phyloP scores from a whole-genome alignment of 129 eudicot species.

The Solidago caesia region DNA sequence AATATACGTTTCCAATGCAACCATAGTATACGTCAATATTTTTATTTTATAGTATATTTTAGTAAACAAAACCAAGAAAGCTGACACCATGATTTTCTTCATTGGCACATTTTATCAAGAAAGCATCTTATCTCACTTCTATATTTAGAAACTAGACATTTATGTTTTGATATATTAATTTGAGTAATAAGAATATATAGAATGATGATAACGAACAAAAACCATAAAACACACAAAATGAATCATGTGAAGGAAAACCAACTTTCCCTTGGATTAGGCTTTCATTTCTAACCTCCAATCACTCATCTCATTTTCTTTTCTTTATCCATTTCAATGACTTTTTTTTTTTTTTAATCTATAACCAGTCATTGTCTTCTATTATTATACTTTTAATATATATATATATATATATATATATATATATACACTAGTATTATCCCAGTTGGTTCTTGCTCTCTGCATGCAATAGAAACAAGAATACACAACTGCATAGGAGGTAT shows the following conservation, averaged over 20 bases:
- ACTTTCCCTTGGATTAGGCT: slow-evolving; percentile 24
- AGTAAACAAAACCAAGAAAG: background rate
- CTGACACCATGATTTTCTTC: background rate
- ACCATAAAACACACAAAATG: slow-evolving; percentile 2
- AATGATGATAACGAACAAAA: slow-evolving; percentile 10
- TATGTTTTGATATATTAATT: background rate
- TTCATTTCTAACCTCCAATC: slow-evolving; percentile 53
- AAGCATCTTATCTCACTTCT: background rate
- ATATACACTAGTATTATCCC: background rate
- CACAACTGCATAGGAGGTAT: slow-evolving; percentile 1
- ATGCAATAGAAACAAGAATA: background rate
- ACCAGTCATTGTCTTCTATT: background rate
- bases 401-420: background rate
- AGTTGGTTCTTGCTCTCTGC: slow-evolving; percentile 9
- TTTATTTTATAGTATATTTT: no score
- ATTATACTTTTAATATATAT: background rate
- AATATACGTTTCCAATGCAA: no score
- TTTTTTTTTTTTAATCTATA: background rate
- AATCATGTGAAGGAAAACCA: slow-evolving; percentile 8
- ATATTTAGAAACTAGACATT: background rate
- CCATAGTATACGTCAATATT: no score
- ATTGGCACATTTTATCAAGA: background rate
- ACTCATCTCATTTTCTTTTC: slow-evolving; percentile 40
- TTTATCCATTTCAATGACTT: slow-evolving; percentile 31
- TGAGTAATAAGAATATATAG: background rate